Conservation (phyloP, 306 rosid species). For the Betula pendula region DNA sequence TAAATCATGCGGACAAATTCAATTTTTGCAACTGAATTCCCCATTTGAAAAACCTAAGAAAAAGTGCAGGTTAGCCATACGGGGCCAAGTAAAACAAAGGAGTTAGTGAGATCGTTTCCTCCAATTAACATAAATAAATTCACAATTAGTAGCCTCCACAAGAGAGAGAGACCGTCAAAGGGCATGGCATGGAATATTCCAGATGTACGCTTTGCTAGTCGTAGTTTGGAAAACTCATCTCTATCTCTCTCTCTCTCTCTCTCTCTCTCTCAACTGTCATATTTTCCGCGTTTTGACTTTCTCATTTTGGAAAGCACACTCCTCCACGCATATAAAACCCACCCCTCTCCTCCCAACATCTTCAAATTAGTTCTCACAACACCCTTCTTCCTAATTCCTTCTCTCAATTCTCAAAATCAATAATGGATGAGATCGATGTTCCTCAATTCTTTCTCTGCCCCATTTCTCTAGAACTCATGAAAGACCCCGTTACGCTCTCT, state of each 20-base stretch:
- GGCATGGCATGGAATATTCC: no score
- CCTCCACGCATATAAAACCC: constrained; percentile 31
- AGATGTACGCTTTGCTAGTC: no score
- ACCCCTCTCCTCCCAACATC: background rate
- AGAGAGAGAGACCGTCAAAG: no score
- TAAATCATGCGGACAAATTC: no score
- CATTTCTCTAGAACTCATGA: constrained; percentile 77
- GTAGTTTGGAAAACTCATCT: background rate
- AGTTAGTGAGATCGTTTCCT: no score
- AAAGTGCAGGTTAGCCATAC: no score
- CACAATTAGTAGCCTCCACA: no score
- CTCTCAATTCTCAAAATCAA: constrained; percentile 15
- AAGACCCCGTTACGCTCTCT: constrained; percentile 72
- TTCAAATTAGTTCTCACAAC: constrained; percentile 37
- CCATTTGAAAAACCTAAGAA: no score
- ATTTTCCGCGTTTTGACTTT: constrained; percentile 36
- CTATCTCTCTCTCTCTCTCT: background rate
- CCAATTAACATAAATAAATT: no score
- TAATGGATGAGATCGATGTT: constrained; percentile 69
- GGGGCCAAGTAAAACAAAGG: no score
- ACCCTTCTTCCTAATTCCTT: no score
- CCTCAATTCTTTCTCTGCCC: constrained; percentile 79
- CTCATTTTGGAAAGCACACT: constrained; percentile 21
- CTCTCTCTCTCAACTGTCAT: constrained; percentile 3
- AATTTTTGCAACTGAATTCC: no score